Conservation (phyloP, 495 filamentous ascomycete genomes). For the Tuber brumale region DNA sequence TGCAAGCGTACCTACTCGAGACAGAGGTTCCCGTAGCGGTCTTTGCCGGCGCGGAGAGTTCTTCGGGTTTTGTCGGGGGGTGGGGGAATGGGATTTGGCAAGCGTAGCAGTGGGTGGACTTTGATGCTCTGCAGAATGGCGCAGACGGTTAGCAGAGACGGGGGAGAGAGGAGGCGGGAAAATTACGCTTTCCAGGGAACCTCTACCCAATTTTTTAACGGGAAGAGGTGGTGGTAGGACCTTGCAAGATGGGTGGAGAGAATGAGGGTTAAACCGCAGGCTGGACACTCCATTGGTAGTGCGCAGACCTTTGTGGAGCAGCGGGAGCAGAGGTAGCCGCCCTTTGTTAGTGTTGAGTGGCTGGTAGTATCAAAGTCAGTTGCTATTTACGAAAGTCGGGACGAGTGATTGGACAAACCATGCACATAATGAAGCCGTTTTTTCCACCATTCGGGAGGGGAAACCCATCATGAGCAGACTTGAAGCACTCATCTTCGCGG, state of each 20-base stretch:
- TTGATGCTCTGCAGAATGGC: constrained; percentile 25
- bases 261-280: constrained; percentile 86
- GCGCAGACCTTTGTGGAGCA: constrained; percentile 86
- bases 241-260: constrained; percentile 91
- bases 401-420: constrained; percentile 47
- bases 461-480: constrained; percentile 97
- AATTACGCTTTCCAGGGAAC: constrained; percentile 67
- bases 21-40: constrained; percentile 65
- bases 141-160: constrained; percentile 47
- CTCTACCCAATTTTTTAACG: constrained; percentile 80
- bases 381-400: constrained; percentile 1
- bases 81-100: constrained; percentile 53
- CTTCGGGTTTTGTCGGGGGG: constrained; percentile 42
- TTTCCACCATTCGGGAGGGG: constrained; percentile 79
- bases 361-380: constrained; percentile 11
- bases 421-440: constrained; percentile 60
- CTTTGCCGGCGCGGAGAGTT: constrained; percentile 34
- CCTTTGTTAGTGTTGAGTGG: constrained; percentile 72
- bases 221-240: constrained; percentile 94
- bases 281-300: constrained; percentile 84
- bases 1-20: constrained; percentile 81
- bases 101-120: constrained; percentile 45
- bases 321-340: constrained; percentile 87
- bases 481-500: constrained; percentile 59
- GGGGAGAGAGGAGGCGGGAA: constrained; percentile 52